Evolutionary conservation across 2,329 filamentous ascomycete species (phyloP).

Genomic region (Bisporella sp.): DNA sequence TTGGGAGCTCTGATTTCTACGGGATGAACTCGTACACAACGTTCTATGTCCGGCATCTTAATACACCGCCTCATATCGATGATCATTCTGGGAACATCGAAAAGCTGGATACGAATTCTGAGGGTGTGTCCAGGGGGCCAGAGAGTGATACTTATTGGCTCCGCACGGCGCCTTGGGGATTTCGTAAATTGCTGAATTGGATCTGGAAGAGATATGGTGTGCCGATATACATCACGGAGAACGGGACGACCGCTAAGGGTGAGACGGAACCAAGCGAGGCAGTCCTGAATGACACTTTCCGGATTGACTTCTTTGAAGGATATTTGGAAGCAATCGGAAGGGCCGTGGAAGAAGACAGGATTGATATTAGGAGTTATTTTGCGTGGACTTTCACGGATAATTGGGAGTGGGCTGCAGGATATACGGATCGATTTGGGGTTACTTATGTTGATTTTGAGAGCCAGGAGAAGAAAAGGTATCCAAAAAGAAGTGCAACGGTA

Average conservation of each 20-base stretch:
- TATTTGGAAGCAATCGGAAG: slow-evolving; percentile 73
- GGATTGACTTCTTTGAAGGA: slow-evolving; percentile 67
- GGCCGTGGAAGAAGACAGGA: slow-evolving; percentile 63
- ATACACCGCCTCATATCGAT: slow-evolving; percentile 49
- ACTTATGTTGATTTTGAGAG: slow-evolving; percentile 70
- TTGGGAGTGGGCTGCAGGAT: slow-evolving; percentile 58
- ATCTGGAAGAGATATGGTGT: slow-evolving; percentile 67
- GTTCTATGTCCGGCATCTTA: slow-evolving; percentile 72
- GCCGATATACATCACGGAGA: slow-evolving; percentile 85
- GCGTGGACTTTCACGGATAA: slow-evolving; percentile 77
- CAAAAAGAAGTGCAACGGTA: slow-evolving; percentile 73
- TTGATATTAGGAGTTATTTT: slow-evolving; percentile 73
- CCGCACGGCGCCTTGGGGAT: slow-evolving; percentile 64
- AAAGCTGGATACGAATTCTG: slow-evolving; percentile 61
- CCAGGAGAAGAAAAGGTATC: slow-evolving; percentile 67
- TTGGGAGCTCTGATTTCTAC: slow-evolving; percentile 83
- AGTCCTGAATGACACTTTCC: slow-evolving; percentile 73
- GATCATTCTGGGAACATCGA: slow-evolving; percentile 74
- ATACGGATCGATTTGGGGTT: slow-evolving; percentile 76
- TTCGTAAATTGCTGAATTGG: slow-evolving; percentile 71
- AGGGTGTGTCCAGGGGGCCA: slow-evolving; percentile 65
- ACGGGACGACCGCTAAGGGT: slow-evolving; percentile 74
- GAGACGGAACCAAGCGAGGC: slow-evolving; percentile 66
- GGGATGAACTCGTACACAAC: slow-evolving; percentile 91
- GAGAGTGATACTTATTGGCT: slow-evolving; percentile 80